Evolutionary conservation across 345 rosid genomes (phyloP), one percentile per base, ranked within the genome.

Genomic region (Mangifera indica): DNA sequence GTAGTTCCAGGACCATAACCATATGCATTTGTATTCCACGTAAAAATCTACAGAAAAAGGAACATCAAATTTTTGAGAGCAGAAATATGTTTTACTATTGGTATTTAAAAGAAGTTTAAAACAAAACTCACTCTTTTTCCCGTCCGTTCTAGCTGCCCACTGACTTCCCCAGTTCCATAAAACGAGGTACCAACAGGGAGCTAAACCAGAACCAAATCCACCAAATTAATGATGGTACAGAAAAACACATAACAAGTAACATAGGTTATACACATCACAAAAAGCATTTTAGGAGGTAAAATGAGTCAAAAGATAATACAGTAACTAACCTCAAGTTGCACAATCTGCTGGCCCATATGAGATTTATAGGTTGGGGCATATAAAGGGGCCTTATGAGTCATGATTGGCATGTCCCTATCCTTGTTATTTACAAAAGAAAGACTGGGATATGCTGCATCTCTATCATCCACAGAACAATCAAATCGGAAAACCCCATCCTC

Each of bases 91-190:
- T 32, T 48, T n/a, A 3, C 12, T 15, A 2, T 15, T 24, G 1
- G 2, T 8, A 29, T 74, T 48, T 7, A 22, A 65, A 26, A 12
- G 5, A 64, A 66, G 1, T 6, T 37, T 7, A 29, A 14, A 70
- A 59, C 71, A 69, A 15, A 66, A 79, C 96, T 76, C 58, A 90
- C 98, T 77, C 96, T 81, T 73, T 83, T 93, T 34, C 97, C 98
- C 0, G 97, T 87, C 55, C 98, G 91, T 87, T 93, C 98, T 65
- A 93, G 86, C 77, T 81, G 91, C 42, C 98, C 98, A 80, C 97
- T 84, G 77, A 85, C 98, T 91, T 93, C 98, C 44, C 98, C 98
- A 25, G 94, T 91, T 74, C 98, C 98, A 76, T 93, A 93, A 76
- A 93, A 85, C 15, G 93, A 85, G 18, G 96, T 91, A 32, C 96